These are phyloP conservation scores for Postia placenta DNA, from an alignment of 768 basidiomycete species.

Conservation along the genomic window DNA sequence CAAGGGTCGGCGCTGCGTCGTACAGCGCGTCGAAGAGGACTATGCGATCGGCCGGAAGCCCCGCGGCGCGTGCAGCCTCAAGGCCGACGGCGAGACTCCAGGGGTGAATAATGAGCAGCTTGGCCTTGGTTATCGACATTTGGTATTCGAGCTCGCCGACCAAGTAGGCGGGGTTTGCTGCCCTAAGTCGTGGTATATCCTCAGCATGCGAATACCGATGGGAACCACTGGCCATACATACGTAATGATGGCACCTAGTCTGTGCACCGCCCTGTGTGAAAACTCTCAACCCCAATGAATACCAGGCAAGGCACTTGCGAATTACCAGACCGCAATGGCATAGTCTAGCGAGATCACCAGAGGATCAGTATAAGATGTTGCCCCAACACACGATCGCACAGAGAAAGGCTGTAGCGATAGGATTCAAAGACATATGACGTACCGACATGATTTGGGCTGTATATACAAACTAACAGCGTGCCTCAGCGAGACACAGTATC, in stretches of 20 bases:
- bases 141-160: slow-evolving; percentile 26
- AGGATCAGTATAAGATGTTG: no score
- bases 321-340: slow-evolving; percentile 20
- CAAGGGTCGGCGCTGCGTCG: slow-evolving; percentile 10
- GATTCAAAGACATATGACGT: slow-evolving; percentile 9
- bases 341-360: slow-evolving; percentile 14
- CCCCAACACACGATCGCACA: no score
- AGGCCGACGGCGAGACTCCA: slow-evolving; percentile 16
- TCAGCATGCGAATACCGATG: not conserved
- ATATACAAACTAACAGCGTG: slow-evolving; percentile 44
- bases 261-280: slow-evolving; percentile 38
- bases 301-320: no score
- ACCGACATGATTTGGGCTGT: slow-evolving; percentile 61
- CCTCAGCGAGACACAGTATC: not conserved
- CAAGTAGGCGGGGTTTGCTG: slow-evolving; percentile 26
- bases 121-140: slow-evolving; percentile 19
- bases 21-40: slow-evolving; percentile 15
- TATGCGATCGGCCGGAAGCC: slow-evolving; percentile 18
- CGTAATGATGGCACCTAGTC: slow-evolving; percentile 53
- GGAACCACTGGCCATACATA: slow-evolving; percentile 24
- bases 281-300: no score
- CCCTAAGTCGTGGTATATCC: no score
- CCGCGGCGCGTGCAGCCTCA: slow-evolving; percentile 17
- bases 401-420: no score
- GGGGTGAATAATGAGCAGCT: slow-evolving; percentile 20